A percentile compares a stretch with the other conserved stretches of the same genome.
These are phyloP conservation scores for Gossypium schwendimanii DNA, from an alignment of 441 rosid species.

Conservation along the genomic window DNA sequence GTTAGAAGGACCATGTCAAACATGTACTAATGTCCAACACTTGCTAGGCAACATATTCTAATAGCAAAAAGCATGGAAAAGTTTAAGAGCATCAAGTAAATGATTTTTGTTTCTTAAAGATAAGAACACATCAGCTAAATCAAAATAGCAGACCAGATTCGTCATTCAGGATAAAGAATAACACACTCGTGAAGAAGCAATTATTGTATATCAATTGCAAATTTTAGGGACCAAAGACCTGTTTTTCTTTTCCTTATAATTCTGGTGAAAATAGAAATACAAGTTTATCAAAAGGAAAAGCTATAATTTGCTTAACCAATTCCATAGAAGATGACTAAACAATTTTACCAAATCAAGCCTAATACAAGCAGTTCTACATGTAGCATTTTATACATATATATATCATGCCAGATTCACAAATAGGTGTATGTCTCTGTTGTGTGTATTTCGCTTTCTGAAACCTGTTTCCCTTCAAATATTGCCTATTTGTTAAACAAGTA, in stretches of 20 bases:
- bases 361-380: neutral
- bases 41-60: neutral
- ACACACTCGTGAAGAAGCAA: neutral
- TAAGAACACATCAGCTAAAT: neutral
- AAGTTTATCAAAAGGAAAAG: neutral
- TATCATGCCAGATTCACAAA: neutral
- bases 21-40: neutral
- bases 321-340: neutral
- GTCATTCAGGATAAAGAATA: neutral
- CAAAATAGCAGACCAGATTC: neutral
- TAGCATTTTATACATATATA: neutral
- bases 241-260: neutral
- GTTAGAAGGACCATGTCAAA: neutral
- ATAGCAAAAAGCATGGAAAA: neutral
- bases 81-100: neutral
- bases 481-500: neutral
- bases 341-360: neutral
- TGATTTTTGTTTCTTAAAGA: neutral
- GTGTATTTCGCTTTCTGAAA: neutral
- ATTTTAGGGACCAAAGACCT: neutral
- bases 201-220: neutral
- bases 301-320: neutral
- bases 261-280: neutral
- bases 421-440: neutral
- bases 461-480: neutral